A percentile compares a stretch with the other conserved stretches of the same genome.
These are phyloP conservation scores for Suillus subluteus DNA, from an alignment of 768 basidiomycete species.

Conservation along the genomic window DNA sequence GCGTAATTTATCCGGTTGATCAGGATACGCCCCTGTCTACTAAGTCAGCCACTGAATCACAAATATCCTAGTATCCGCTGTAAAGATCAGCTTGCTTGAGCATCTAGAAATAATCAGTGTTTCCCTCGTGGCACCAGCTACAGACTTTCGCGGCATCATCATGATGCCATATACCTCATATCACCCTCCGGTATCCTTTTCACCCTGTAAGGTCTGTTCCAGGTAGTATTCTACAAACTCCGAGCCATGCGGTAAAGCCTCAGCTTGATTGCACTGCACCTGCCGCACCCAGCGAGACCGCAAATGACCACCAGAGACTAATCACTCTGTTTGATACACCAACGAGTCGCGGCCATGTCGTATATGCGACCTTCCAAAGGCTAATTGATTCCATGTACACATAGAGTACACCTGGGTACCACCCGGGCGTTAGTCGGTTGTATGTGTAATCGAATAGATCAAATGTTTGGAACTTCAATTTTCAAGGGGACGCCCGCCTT, in stretches of 20 bases:
- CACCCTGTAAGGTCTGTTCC: neutral
- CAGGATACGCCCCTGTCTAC: neutral
- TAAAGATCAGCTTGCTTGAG: neutral
- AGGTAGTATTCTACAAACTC: neutral
- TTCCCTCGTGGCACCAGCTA: neutral
- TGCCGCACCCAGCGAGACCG: neutral
- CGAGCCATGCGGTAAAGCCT: neutral
- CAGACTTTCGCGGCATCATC: neutral
- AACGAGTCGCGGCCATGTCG: neutral
- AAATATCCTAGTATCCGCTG: neutral
- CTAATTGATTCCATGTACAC: neutral
- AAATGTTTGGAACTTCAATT: constrained; percentile 52
- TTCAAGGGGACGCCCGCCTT: constrained; percentile 57
- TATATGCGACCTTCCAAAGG: neutral
- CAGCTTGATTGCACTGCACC: too few species aligned
- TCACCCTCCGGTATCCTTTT: neutral
- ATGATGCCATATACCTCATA: neutral
- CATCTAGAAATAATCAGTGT: neutral
- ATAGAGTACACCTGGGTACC: too few species aligned
- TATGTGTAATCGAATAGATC: neutral
- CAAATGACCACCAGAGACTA: neutral
- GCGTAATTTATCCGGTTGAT: neutral
- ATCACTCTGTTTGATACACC: neutral
- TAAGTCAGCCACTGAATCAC: neutral
- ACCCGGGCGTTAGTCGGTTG: neutral